Evolutionary conservation across 2,329 filamentous ascomycete genomes (phyloP).

Genomic region (Monosporascus sp.): DNA sequence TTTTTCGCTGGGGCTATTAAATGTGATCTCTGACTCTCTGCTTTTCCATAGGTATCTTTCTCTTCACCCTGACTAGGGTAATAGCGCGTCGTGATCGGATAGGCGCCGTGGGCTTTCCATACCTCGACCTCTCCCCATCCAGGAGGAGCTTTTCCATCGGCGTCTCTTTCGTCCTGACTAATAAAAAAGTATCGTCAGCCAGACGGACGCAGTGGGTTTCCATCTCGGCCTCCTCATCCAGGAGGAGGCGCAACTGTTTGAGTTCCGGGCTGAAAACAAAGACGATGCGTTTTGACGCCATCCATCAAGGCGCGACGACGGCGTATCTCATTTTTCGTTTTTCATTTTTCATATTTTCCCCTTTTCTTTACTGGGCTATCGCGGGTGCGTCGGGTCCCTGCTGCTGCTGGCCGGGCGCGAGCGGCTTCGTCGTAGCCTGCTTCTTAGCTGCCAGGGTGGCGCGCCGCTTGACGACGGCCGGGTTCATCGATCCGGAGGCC

Average conservation of each 20-base stretch:
- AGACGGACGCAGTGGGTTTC: too few species aligned
- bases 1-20: background rate
- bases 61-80: background rate
- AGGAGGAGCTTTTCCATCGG: too few species aligned
- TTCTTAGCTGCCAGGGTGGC: slow-evolving; percentile 57
- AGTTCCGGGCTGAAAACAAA: background rate
- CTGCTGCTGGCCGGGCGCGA: slow-evolving; percentile 5
- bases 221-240: too few species aligned
- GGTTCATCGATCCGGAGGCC: slow-evolving; percentile 56
- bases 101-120: too few species aligned
- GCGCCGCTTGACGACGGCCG: slow-evolving; percentile 56
- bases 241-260: too few species aligned
- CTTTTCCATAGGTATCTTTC: background rate
- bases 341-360: background rate
- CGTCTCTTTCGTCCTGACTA: too few species aligned
- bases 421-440: slow-evolving; percentile 31
- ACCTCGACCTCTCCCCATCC: too few species aligned
- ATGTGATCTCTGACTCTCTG: background rate
- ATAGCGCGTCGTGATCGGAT: too few species aligned
- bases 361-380: background rate
- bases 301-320: too few species aligned
- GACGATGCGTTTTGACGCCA: background rate
- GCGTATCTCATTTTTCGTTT: background rate
- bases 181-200: too few species aligned
- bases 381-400: background rate